Percentiles rank a stretch among this genome's conserved stretches.
Conservation (phyloP, 805 yeast genomes). For the Nakazawaea sp. region DNA sequence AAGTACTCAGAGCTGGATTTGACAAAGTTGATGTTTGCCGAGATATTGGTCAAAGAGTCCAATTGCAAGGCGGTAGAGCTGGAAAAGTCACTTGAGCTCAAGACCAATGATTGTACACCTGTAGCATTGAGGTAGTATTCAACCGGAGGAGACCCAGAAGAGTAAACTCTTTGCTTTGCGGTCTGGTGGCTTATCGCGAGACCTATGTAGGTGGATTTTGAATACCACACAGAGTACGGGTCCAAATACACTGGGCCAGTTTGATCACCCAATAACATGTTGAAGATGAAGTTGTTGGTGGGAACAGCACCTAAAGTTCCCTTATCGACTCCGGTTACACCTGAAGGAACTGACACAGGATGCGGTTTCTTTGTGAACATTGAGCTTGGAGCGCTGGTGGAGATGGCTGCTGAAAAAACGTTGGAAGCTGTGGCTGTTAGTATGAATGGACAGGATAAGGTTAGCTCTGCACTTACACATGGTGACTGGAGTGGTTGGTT, state of each 20-base stretch:
- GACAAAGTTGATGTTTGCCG: conserved; percentile 17
- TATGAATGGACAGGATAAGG: no score
- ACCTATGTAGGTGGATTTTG: conserved; percentile 39
- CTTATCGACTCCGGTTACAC: conserved; percentile 13
- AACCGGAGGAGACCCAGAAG: conserved; percentile 42
- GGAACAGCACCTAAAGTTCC: conserved; percentile 32
- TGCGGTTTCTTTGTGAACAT: conserved; percentile 27
- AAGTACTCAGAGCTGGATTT: conserved; percentile 10
- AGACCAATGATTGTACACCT: conserved; percentile 52
- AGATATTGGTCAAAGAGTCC: conserved; percentile 24
- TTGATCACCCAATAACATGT: conserved; percentile 60
- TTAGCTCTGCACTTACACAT: no score
- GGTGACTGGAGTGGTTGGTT: no score
- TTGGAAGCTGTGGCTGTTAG: conserved; percentile 21
- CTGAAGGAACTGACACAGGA: conserved; percentile 18
- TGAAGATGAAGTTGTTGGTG: conserved; percentile 76
- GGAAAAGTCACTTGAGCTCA: conserved; percentile 38
- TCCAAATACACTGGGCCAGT: conserved; percentile 72
- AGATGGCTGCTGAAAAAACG: conserved; percentile 32
- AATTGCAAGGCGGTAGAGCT: conserved; percentile 16
- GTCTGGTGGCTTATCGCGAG: conserved; percentile 62
- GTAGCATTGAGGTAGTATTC: conserved; percentile 59
- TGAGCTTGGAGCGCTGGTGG: conserved; percentile 35
- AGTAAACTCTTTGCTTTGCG: conserved; percentile 56
- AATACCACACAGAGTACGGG: conserved; percentile 71